These are phyloP conservation scores for Teunomyces stri DNA, from an alignment of 805 yeast species.

Conservation along the genomic window DNA sequence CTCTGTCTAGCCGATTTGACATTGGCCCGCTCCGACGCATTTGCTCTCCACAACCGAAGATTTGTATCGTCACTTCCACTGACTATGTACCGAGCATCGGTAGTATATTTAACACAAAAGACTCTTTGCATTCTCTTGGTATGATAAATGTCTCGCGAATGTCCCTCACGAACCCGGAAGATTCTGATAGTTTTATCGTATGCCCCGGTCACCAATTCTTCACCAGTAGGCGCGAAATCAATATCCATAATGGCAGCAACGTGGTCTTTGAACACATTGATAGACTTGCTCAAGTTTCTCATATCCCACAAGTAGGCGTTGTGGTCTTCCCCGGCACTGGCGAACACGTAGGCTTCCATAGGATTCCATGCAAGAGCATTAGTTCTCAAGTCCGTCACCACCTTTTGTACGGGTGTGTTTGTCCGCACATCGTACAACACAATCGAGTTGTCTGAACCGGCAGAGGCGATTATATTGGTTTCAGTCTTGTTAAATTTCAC, in stretches of 20 bases:
- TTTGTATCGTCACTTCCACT: constrained; percentile 97
- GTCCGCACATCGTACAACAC: constrained; percentile 90
- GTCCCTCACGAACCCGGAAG: constrained; percentile 75
- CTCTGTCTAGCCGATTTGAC: constrained; percentile 80
- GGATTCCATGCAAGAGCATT: constrained; percentile 96
- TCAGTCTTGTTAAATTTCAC: constrained; percentile 90
- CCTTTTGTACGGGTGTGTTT: constrained; percentile 87
- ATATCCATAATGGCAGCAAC: constrained; percentile 93
- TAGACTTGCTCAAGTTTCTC: constrained; percentile 81
- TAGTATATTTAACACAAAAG: constrained; percentile 76
- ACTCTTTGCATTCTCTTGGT: constrained; percentile 98
- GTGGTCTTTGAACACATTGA: constrained; percentile 90
- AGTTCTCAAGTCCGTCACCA: constrained; percentile 76
- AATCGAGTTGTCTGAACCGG: constrained; percentile 82
- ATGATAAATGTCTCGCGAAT: constrained; percentile 91
- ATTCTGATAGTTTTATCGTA: constrained; percentile 92
- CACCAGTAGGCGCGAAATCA: constrained; percentile 96
- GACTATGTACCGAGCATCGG: constrained; percentile 83
- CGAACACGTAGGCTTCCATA: constrained; percentile 93
- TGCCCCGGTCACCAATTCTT: constrained; percentile 91
- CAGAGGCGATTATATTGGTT: constrained; percentile 81
- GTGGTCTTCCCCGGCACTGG: constrained; percentile 91
- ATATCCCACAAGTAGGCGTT: constrained; percentile 94
- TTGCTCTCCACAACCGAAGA: constrained; percentile 88
- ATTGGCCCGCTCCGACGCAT: constrained; percentile 79